Base-by-base conservation (phyloP, 2,329 filamentous ascomycete species). In the Falciphora oryzae region DNA sequence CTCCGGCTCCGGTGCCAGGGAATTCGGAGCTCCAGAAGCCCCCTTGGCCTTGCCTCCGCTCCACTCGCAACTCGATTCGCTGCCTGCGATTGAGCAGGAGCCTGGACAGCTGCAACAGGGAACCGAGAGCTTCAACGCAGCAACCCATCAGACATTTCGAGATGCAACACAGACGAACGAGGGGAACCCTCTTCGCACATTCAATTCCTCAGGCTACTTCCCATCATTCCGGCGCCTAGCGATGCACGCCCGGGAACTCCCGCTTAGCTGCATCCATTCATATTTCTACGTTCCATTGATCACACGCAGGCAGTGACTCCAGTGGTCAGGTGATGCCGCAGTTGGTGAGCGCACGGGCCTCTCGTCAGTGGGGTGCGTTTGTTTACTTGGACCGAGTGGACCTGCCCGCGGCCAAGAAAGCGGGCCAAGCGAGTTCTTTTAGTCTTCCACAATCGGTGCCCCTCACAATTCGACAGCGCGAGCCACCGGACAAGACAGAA, bases 371-470 rank as follows among this genome's bases (percentile, higher is more conserved):
- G 57, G 57, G 57, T 58, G 57, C 14, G 27, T 58, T 58, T 58
- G 57, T 58, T 58, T 58, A 58, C 57, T 58, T 58, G 27, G 57
- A 10, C 44, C 22, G 16, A 18, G 57, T 58, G 57, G 57, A 28
- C 27, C 44, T 53, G 44, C n/a, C 44, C 22, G n/a, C 22, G 44
- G 44, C 44, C 44, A 53, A 53, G 44, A 53, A 11, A 53, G 44
- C 44, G 44, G 44, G 22, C 44, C 38, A 50, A 53, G 44, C 44
- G 32, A 53, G 44, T 8, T 22, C 44, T 53, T 50, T 53, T 53
- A 53, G 44, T 53, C 44, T 53, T 53, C 10, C 44, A 53, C 44
- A 50, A 22, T 53, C 44, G 22, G 44, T 53, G n/a, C 44, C 44
- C 44, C 44, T 53, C 44, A 22, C 38, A 53, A 53, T n/a, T 44